Evolutionary conservation across 768 basidiomycete species (phyloP).

Genomic region (Phylloporus arenicola): DNA sequence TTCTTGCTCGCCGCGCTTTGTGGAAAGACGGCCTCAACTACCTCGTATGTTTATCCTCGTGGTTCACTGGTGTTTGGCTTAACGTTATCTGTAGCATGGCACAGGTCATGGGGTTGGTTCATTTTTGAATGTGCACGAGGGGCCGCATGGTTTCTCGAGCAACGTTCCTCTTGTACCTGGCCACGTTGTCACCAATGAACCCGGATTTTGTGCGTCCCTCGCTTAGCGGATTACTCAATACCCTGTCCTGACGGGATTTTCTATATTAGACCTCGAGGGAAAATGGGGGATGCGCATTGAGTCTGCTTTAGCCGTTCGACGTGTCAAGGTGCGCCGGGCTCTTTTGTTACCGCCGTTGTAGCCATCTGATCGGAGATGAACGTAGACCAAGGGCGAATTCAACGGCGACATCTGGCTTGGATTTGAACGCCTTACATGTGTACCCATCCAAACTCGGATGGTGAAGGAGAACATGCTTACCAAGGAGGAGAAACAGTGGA

Average conservation of each 20-base stretch:
- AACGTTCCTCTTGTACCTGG: conserved; percentile 71
- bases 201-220: conserved; percentile 72
- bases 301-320: conserved; percentile 72
- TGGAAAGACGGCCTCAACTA: conserved; percentile 87
- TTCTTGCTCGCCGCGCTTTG: conserved; percentile 81
- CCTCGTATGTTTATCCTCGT: conserved; percentile 41
- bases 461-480: conserved; percentile 80
- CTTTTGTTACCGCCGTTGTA: conserved; percentile 3
- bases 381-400: conserved; percentile 64
- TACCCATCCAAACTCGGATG: conserved; percentile 90
- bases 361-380: conserved; percentile 5
- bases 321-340: conserved; percentile 37
- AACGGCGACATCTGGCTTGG: conserved; percentile 79
- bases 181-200: conserved; percentile 91
- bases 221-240: conserved; percentile 8
- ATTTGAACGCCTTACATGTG: conserved; percentile 89
- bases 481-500: conserved; percentile 82
- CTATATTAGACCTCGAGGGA: conserved; percentile 57
- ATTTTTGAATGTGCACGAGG: conserved; percentile 83
- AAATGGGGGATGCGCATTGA: conserved; percentile 92
- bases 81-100: conserved; percentile 57
- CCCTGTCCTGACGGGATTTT: conserved; percentile 11
- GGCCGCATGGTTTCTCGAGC: conserved; percentile 73
- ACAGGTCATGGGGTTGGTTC: conserved; percentile 89
- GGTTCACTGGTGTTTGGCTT: conserved; percentile 6